A percentile compares a stretch with the other conserved stretches of the same genome.
These are phyloP conservation scores for Halenospora varia DNA, from an alignment of 495 filamentous ascomycete species.

Conservation along the genomic window DNA sequence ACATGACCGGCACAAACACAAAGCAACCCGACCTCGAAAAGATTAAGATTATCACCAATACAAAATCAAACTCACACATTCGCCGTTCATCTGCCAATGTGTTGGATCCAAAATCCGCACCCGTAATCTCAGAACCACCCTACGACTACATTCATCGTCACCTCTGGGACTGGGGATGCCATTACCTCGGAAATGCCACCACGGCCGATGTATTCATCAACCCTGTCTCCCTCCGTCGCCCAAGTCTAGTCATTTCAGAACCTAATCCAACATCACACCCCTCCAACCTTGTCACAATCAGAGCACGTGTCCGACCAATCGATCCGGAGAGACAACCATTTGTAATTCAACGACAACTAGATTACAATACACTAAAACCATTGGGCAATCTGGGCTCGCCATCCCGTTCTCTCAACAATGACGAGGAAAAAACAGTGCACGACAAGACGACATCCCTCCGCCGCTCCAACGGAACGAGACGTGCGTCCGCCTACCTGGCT, in stretches of 20 bases:
- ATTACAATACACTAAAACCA: constrained; percentile 41
- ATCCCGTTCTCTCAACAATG: no score
- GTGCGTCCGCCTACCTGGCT: no score
- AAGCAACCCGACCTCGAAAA: background rate
- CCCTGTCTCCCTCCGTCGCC: constrained; percentile 9
- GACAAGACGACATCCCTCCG: no score
- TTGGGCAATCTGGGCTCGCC: no score
- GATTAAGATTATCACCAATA: background rate
- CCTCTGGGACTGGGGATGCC: constrained; percentile 21
- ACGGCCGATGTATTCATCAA: constrained; percentile 24
- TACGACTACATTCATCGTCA: constrained; percentile 22
- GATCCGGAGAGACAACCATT: constrained; percentile 37
- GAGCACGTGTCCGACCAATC: constrained; percentile 40
- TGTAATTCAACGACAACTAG: constrained; percentile 41
- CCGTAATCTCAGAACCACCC: constrained; percentile 7
- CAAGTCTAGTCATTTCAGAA: background rate
- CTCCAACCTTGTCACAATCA: constrained; percentile 33
- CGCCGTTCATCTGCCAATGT: no score
- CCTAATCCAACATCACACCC: background rate
- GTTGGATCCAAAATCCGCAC: background rate
- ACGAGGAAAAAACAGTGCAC: no score
- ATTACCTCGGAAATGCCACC: constrained; percentile 16
- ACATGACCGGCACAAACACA: background rate
- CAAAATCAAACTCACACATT: no score
- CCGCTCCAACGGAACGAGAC: no score